phyloP scores from a whole-genome alignment of 1,139 yeast genomes.

The Pichia sp. region DNA sequence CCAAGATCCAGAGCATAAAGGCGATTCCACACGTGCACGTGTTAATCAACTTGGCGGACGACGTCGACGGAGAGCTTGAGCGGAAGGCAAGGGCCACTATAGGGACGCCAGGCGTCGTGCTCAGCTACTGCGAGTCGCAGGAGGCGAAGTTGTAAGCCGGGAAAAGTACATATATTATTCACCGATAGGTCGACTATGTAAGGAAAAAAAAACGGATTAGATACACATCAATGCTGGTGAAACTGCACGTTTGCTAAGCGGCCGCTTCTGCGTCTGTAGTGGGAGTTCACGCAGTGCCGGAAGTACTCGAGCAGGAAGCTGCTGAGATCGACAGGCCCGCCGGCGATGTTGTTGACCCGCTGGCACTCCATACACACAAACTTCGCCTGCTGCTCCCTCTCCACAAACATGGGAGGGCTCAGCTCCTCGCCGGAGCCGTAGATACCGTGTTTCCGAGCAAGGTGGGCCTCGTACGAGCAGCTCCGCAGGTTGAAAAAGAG shows the following conservation, averaged over 20 bases:
- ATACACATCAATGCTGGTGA: background rate
- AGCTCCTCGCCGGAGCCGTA: constrained; percentile 28
- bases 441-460: constrained; percentile 30
- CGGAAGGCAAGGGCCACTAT: background rate
- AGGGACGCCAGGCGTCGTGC: constrained; percentile 16
- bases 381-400: constrained; percentile 6
- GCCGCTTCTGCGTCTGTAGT: background rate
- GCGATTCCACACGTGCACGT: constrained; percentile 59
- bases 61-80: constrained; percentile 1
- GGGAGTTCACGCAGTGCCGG: constrained; percentile 4
- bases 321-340: background rate
- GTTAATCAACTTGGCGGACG: constrained; percentile 36
- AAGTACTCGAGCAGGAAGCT: background rate
- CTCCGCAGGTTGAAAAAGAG: constrained; percentile 25
- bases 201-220: background rate
- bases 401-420: constrained; percentile 22
- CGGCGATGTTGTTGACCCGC: background rate
- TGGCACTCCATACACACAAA: constrained; percentile 9
- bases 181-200: background rate
- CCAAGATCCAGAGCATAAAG: constrained; percentile 53
- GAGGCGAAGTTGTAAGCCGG: background rate
- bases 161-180: background rate
- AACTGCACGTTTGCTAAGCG: background rate
- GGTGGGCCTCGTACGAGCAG: constrained; percentile 29
- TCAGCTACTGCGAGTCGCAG: constrained; percentile 8